Evolutionary conservation across 2,329 filamentous ascomycete species (phyloP).

Genomic region (Aureobasidium pullulans): DNA sequence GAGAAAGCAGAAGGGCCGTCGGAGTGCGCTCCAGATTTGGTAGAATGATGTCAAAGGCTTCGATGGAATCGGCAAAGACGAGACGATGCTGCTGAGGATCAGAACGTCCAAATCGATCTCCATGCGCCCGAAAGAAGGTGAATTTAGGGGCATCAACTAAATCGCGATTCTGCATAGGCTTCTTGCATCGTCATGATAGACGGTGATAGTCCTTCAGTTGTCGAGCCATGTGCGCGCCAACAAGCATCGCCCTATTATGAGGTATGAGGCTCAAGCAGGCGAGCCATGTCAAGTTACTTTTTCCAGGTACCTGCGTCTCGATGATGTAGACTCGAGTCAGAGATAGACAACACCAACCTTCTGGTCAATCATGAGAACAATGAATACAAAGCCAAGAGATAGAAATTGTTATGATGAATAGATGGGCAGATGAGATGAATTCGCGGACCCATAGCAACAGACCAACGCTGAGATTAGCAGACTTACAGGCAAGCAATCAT

Average conservation of each 20-base stretch:
- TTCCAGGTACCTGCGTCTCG: not conserved
- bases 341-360: not conserved
- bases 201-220: not conserved
- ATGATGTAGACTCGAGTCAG: constrained; percentile 1
- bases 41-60: constrained; percentile 9
- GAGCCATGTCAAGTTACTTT: not conserved
- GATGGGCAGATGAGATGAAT: not conserved
- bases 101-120: not conserved
- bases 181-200: not conserved
- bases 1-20: not conserved
- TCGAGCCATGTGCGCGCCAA: not conserved
- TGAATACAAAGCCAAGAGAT: not conserved
- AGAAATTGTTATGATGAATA: not conserved
- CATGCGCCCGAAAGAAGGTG: not conserved
- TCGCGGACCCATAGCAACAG: not conserved
- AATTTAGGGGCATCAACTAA: not conserved
- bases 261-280: not conserved
- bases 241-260: not conserved
- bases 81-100: not conserved
- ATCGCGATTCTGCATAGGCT: not conserved
- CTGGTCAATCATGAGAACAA: not conserved
- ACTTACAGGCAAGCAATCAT: not conserved
- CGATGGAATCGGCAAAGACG: not conserved
- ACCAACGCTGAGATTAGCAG: not conserved
- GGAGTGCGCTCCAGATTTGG: not conserved